Percentiles rank a stretch among this genome's conserved stretches.
phyloP scores from a whole-genome alignment of 2,329 filamentous ascomycete genomes.

The Pyricularia sp. region DNA sequence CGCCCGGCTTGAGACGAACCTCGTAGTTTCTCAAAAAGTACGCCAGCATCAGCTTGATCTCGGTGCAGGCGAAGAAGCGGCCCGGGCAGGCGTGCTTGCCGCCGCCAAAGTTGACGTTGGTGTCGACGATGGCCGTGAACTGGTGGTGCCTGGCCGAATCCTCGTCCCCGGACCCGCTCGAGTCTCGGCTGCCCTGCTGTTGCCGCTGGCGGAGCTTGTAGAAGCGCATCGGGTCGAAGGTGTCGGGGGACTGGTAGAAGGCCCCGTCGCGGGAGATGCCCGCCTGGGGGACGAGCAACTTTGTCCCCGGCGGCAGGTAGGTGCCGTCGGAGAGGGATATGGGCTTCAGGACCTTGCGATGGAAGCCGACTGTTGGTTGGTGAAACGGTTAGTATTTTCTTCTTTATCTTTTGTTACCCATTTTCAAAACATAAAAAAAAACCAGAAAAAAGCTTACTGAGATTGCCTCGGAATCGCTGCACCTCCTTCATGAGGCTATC shows the following conservation, averaged over 20 bases:
- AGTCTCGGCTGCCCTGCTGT: not conserved
- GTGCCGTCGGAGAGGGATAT: slow-evolving; percentile 36
- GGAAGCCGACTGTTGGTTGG: slow-evolving; percentile 27
- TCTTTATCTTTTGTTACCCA: not conserved
- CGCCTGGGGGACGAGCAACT: slow-evolving; percentile 29
- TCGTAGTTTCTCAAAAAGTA: slow-evolving; percentile 34
- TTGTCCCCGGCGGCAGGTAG: slow-evolving; percentile 30
- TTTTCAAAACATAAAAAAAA: not conserved
- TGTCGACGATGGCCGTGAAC: slow-evolving; percentile 31
- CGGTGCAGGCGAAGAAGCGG: slow-evolving; percentile 36
- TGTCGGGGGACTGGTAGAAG: slow-evolving; percentile 29
- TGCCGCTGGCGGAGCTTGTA: slow-evolving; percentile 28
- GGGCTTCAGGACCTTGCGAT: slow-evolving; percentile 34
- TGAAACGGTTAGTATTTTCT: slow-evolving; percentile 10
- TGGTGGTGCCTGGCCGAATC: slow-evolving; percentile 23
- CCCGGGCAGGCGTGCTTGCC: slow-evolving; percentile 39
- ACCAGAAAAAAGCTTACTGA: slow-evolving; percentile 21
- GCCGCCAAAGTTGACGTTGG: slow-evolving; percentile 36
- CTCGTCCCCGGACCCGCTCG: slow-evolving; percentile 21
- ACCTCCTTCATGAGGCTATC: slow-evolving; percentile 40
- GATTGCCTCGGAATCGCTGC: slow-evolving; percentile 29
- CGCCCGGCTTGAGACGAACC: slow-evolving; percentile 26
- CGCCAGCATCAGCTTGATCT: slow-evolving; percentile 34
- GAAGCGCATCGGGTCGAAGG: slow-evolving; percentile 40
- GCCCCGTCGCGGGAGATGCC: slow-evolving; percentile 31